Conservation (phyloP, 2,329 filamentous ascomycete genomes). For the Thermoascus crustaceus region DNA sequence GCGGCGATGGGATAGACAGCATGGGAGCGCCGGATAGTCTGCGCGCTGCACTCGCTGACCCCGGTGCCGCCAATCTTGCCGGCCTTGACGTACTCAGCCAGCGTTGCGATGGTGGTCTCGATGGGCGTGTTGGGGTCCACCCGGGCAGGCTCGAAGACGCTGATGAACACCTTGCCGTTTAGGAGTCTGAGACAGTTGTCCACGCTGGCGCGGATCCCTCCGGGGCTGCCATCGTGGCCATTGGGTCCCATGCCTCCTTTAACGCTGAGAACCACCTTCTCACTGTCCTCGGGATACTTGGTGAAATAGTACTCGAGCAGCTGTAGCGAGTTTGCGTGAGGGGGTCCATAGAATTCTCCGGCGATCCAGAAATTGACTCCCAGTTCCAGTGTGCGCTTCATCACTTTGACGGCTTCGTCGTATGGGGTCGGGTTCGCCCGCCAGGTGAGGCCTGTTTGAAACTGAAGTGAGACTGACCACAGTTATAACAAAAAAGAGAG, state of each 20-base stretch:
- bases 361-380: conserved; percentile 46
- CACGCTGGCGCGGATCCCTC: conserved; percentile 43
- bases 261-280: conserved; percentile 48
- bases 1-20: conserved; percentile 41
- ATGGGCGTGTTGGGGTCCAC: conserved; percentile 42
- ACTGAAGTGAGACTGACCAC: too few species aligned
- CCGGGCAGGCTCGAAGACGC: conserved; percentile 47
- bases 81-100: conserved; percentile 20
- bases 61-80: conserved; percentile 46
- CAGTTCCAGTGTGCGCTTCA: too few species aligned
- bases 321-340: conserved; percentile 45
- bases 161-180: conserved; percentile 44
- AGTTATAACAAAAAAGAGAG: too few species aligned
- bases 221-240: conserved; percentile 41
- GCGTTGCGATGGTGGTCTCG: conserved; percentile 28
- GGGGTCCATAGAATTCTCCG: conserved; percentile 51
- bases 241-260: conserved; percentile 45
- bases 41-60: conserved; percentile 38
- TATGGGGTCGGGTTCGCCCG: too few species aligned
- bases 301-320: conserved; percentile 51
- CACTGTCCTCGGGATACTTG: conserved; percentile 51
- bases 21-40: conserved; percentile 42
- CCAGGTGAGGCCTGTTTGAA: too few species aligned
- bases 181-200: conserved; percentile 42
- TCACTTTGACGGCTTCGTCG: too few species aligned